These are phyloP conservation scores for Ramaria rubella DNA, from an alignment of 768 basidiomycete genomes.

Conservation along the genomic window DNA sequence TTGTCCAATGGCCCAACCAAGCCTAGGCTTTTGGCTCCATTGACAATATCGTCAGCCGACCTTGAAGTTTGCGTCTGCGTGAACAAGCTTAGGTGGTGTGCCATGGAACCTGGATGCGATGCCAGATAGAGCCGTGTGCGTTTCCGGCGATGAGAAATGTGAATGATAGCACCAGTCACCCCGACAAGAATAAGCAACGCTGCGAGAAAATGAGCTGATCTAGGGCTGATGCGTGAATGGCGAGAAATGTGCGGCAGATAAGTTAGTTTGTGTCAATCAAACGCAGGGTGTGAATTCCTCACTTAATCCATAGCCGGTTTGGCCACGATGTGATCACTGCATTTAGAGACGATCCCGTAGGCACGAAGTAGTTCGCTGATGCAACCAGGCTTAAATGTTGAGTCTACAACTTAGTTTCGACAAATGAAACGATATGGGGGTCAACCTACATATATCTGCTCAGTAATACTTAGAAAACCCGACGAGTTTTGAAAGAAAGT, in stretches of 20 bases:
- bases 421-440: background rate
- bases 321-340: conserved; percentile 37
- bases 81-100: conserved; percentile 18
- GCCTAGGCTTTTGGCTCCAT: conserved; percentile 54
- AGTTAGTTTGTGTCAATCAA: background rate
- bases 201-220: conserved; percentile 49
- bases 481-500: conserved; percentile 42
- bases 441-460: conserved; percentile 42
- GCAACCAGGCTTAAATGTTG: conserved; percentile 53
- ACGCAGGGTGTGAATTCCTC: conserved; percentile 19
- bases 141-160: conserved; percentile 40
- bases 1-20: conserved; percentile 61
- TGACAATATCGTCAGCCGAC: conserved; percentile 29
- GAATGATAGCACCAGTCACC: conserved; percentile 39
- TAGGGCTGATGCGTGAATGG: conserved; percentile 31
- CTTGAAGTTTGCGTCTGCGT: background rate
- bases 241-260: conserved; percentile 1
- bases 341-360: conserved; percentile 30
- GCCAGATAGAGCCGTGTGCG: conserved; percentile 46
- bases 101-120: conserved; percentile 55
- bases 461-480: conserved; percentile 49
- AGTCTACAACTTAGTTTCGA: conserved; percentile 32
- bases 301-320: conserved; percentile 53
- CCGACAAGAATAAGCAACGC: conserved; percentile 43
- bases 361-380: conserved; percentile 52